Base-by-base conservation (phyloP, 2,329 filamentous ascomycete genomes). In the Ophiostoma sp. region DNA sequence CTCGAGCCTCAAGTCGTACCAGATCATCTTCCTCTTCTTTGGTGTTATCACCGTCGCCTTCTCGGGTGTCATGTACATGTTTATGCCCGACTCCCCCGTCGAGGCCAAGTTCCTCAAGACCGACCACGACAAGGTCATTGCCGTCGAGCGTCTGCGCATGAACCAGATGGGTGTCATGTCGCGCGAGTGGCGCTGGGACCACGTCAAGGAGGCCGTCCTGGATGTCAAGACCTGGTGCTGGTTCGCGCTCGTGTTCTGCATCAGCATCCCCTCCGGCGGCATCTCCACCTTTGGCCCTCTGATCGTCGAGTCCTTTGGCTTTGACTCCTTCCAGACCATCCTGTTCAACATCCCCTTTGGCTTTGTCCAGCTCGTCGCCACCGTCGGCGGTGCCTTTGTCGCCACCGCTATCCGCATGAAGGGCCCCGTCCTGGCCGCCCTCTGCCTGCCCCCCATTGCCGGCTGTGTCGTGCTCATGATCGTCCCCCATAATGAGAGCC, bases 161-260 rank as follows among this genome's bases (percentile, higher is more conserved):
- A 86, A 87, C 74, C 84, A 86, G 71, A 85, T 84, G 79, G 84
- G 85, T 1, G 79, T 85, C 36, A 80, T 83, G 71, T 84, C 81
- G 1, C 81, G 82, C 4, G 80, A 84, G 71, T 87, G 83, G 83
- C 80, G 82, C 31, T 82, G 80, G 74, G 77, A 80, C 17, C 85
- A 87, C 71, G 78, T 86, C 4, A 77, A 79, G 66, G 88, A 90
- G 74, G 81, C 86, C 0, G 76, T 84, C 13, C 73, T 82, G 0
- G 87, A 89, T 71, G 73, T 81, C n/a, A 89, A 89, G 76, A 87
- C 86, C 0, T 89, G 85, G 84, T 78, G 85, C 36, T 87, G 85
- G 84, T 83, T 87, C 39, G 74, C 76, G n/a, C 79, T 86, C 77
- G 81, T 85, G 73, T 82, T 86, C 54, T 79, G 84, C 67, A 84